A percentile compares a stretch with the other conserved stretches of the same genome.
Evolutionary conservation across 208 protist genomes (phyloP).

Genomic region (Zelonia costaricensis): DNA sequence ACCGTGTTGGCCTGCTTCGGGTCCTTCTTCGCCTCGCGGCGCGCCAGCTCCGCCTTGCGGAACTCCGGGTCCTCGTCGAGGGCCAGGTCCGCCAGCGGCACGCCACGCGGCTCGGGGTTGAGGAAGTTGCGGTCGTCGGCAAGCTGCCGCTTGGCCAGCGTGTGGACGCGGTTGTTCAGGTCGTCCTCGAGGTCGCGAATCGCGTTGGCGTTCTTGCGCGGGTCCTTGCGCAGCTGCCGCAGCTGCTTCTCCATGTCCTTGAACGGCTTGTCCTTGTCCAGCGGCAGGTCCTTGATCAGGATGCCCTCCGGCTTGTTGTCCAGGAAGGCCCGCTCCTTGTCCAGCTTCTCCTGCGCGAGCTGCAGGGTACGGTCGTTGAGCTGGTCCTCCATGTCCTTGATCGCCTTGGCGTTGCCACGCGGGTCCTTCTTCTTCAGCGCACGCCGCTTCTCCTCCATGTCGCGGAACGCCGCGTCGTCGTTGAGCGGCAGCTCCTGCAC

Average conservation of each 20-base stretch:
- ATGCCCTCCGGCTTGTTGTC: slow-evolving; percentile 60
- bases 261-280: slow-evolving; percentile 64
- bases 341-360: slow-evolving; percentile 56
- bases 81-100: slow-evolving; percentile 59
- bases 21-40: slow-evolving; percentile 58
- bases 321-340: slow-evolving; percentile 57
- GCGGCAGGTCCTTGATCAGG: slow-evolving; percentile 45
- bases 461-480: slow-evolving; percentile 56
- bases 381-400: slow-evolving; percentile 56
- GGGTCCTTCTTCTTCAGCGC: slow-evolving; percentile 48
- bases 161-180: slow-evolving; percentile 52
- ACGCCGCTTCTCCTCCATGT: slow-evolving; percentile 60
- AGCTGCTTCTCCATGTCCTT: slow-evolving; percentile 51
- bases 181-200: slow-evolving; percentile 57
- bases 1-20: slow-evolving; percentile 27
- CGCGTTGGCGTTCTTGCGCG: slow-evolving; percentile 34
- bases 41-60: slow-evolving; percentile 46
- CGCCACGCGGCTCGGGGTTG: slow-evolving; percentile 69
- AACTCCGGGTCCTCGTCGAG: slow-evolving; percentile 67
- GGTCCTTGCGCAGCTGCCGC: slow-evolving; percentile 47
- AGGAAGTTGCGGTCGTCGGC: slow-evolving; percentile 60
- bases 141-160: slow-evolving; percentile 51
- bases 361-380: slow-evolving; percentile 61
- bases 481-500: slow-evolving; percentile 59
- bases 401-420: slow-evolving; percentile 35